Conservation (phyloP, 2,329 filamentous ascomycete species). For the Sporothrix pallida region DNA sequence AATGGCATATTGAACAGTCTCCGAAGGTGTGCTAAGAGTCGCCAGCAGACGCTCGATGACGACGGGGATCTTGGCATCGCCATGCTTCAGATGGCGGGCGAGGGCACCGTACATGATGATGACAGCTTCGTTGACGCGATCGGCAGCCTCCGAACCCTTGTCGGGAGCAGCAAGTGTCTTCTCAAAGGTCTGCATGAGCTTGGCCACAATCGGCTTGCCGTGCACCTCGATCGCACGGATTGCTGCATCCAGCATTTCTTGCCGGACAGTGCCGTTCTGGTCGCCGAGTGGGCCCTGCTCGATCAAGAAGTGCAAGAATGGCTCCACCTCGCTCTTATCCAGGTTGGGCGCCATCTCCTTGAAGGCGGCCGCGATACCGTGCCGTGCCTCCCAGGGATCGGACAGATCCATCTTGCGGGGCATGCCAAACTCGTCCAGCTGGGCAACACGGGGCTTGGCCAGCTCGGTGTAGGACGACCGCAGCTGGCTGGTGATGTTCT, state of each 20-base stretch:
- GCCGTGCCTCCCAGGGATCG: constrained; percentile 89
- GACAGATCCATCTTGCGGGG: constrained; percentile 83
- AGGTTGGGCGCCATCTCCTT: constrained; percentile 78
- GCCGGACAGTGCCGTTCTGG: constrained; percentile 74
- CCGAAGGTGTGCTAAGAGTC: constrained; percentile 91
- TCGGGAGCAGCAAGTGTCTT: constrained; percentile 83
- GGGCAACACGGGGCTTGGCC: constrained; percentile 79
- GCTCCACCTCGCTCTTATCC: constrained; percentile 70
- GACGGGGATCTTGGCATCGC: constrained; percentile 85
- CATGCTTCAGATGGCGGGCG: constrained; percentile 80
- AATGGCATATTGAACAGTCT: constrained; percentile 95
- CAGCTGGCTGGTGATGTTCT: constrained; percentile 66
- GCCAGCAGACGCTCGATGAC: constrained; percentile 85
- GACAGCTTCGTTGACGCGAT: constrained; percentile 94
- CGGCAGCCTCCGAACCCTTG: constrained; percentile 78
- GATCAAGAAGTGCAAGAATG: constrained; percentile 84
- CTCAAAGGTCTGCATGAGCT: constrained; percentile 92
- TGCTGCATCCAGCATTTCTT: constrained; percentile 91
- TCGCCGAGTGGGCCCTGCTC: constrained; percentile 87
- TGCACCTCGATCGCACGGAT: constrained; percentile 79
- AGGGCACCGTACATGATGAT: constrained; percentile 97
- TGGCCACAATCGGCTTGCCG: constrained; percentile 81
- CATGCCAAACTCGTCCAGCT: constrained; percentile 94
- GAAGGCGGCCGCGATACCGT: constrained; percentile 87
- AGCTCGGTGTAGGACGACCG: constrained; percentile 76